Base-by-base conservation (phyloP, 2,329 filamentous ascomycete genomes). In the Rhynchosporium graminicola region DNA sequence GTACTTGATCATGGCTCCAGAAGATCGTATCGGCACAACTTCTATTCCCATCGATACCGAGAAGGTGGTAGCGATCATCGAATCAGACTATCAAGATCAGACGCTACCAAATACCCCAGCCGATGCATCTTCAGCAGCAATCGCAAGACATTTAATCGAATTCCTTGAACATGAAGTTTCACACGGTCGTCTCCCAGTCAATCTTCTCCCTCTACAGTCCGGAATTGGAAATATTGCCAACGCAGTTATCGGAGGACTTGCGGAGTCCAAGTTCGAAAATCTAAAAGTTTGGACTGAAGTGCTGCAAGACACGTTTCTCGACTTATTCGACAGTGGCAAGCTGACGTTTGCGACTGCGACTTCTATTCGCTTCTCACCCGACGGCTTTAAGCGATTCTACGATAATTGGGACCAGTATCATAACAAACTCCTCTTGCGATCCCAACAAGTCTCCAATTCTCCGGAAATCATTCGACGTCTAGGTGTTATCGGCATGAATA, bases 181-280 rank as follows among this genome's bases (percentile, higher is more conserved):
- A 33, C 87, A 88, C 67, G 92, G 88, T 66, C 87, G 92, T 45
- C 83, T 96, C 57, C 92, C 92, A 2, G 77, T 83, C 69, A 91
- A 87, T 73, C 84, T 96, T 1, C 82, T 95, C 0, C 91, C 91
- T 1, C 83, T 96, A 20, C 91, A 96, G 76, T 93, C 89, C 10
- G 92, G 92, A 50, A 96, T 96, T 69, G 92, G 92, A 67, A 96
- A 96, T 80, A 96, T 96, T 69, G 92, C 92, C 76, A 96, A 96
- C 76, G 92, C 92, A 43, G 92, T 96, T 66, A 87, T 96, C 63
- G 91, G 92, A 64, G 92, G 92, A 13, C 85, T 96, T 61, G 85
- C 87, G 67, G 85, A 89, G 64, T 90, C 90, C 68, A 88, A 93
- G 76, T 96, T 96, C 82, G 84, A 86, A 74, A 90, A 96, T 79